These are phyloP conservation scores for Aspergillus sp. DNA, from an alignment of 2,329 filamentous ascomycete species.

Conservation along the genomic window DNA sequence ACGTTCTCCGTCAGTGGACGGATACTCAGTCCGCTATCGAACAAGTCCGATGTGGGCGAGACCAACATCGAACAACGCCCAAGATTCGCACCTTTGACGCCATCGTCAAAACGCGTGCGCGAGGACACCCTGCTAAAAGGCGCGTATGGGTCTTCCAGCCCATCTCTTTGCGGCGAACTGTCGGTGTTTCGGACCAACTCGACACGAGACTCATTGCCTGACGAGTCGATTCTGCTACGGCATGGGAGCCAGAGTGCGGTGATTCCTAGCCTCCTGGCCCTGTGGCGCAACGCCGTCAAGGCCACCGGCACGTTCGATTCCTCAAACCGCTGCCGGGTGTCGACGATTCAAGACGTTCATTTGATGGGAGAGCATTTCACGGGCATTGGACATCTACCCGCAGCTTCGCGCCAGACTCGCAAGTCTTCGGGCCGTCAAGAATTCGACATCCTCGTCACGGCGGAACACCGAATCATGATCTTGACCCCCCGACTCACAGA, in stretches of 20 bases:
- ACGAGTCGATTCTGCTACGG: slow-evolving; percentile 39
- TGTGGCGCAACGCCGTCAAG: slow-evolving; percentile 37
- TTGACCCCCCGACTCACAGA: slow-evolving; percentile 25
- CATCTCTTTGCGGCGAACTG: slow-evolving; percentile 34
- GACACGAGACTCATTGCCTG: slow-evolving; percentile 27
- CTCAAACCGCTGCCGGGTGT: slow-evolving; percentile 32
- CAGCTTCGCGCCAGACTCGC: slow-evolving; percentile 16
- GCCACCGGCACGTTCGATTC: slow-evolving; percentile 32
- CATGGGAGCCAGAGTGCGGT: slow-evolving; percentile 34
- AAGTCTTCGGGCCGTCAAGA: slow-evolving; percentile 11
- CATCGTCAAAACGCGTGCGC: slow-evolving; percentile 39
- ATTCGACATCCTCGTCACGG: slow-evolving; percentile 35
- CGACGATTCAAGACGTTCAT: slow-evolving; percentile 30
- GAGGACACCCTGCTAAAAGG: slow-evolving; percentile 40
- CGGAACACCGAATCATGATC: slow-evolving; percentile 35
- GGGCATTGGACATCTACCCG: slow-evolving; percentile 30
- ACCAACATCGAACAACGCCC: slow-evolving; percentile 24
- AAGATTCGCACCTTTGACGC: slow-evolving; percentile 40
- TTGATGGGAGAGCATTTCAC: slow-evolving; percentile 35
- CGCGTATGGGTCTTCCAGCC: slow-evolving; percentile 15
- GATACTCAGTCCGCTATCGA: slow-evolving; percentile 22
- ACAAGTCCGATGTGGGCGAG: slow-evolving; percentile 15
- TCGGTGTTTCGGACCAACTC: slow-evolving; percentile 32
- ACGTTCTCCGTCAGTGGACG: slow-evolving; percentile 36
- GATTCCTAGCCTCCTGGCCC: slow-evolving; percentile 36